Percentiles rank a stretch among this genome's conserved stretches.
Conservation (phyloP, 78 protist genomes). For the Protostelium mycophagum region DNA sequence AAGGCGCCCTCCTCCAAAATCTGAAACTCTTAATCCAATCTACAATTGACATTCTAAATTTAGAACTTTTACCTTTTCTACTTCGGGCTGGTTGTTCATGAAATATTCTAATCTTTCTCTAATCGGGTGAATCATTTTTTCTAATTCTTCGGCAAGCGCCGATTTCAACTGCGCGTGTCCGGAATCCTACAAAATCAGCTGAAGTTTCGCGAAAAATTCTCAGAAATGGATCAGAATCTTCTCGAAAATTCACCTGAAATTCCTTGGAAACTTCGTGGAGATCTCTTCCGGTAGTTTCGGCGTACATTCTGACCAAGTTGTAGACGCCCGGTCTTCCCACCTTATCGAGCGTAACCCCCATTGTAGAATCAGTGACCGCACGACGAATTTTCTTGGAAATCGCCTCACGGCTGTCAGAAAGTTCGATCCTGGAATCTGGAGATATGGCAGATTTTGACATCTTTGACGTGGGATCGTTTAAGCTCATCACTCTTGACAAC, state of each 20-base stretch:
- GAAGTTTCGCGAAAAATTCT: neutral
- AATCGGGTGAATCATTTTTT: conserved; percentile 30
- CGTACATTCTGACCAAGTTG: conserved; percentile 41
- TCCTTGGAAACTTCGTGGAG: conserved; percentile 4
- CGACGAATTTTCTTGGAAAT: conserved; percentile 41
- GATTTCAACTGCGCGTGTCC: conserved; percentile 1
- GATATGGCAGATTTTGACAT: conserved; percentile 72
- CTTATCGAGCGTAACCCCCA: conserved; percentile 41
- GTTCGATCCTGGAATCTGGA: conserved; percentile 41
- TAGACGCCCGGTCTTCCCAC: conserved; percentile 42
- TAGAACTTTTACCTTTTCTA: conserved; percentile 7
- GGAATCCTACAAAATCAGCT: conserved; percentile 15
- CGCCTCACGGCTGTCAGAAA: conserved; percentile 38
- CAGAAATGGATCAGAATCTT: conserved; percentile 7
- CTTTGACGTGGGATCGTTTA: conserved; percentile 60
- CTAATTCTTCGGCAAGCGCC: conserved; percentile 11
- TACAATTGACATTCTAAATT: neutral
- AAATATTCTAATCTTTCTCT: conserved; percentile 35
- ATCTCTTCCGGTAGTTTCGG: conserved; percentile 9
- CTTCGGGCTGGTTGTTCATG: conserved; percentile 13
- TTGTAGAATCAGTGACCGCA: conserved; percentile 64
- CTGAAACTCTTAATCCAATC: neutral
- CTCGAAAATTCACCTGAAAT: conserved; percentile 11
- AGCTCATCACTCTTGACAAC: conserved; percentile 54
- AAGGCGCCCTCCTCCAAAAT: conserved; percentile 28